A percentile compares a stretch with the other conserved stretches of the same genome.
These are phyloP conservation scores for Sapria himalayana DNA, from an alignment of 345 rosid species.

Conservation along the genomic window DNA sequence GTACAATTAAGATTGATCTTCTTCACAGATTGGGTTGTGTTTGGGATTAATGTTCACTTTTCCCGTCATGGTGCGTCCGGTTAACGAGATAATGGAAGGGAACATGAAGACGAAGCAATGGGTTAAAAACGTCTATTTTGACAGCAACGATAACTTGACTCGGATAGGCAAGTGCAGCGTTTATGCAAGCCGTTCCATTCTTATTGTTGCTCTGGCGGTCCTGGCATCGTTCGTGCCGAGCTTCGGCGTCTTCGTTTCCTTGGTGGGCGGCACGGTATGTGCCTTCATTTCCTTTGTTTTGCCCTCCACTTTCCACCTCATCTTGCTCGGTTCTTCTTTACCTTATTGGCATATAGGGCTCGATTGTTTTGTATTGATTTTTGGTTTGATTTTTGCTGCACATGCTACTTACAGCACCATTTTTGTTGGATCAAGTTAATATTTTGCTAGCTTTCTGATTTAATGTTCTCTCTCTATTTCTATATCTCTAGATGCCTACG, in stretches of 20 bases:
- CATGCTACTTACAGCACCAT: constrained; percentile 51
- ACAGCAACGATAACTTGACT: constrained; percentile 14
- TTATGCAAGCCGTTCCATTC: constrained; percentile 26
- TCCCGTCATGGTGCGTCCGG: constrained; percentile 77
- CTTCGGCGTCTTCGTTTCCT: constrained; percentile 47
- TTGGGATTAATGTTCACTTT: constrained; percentile 63
- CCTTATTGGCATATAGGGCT: constrained; percentile 32
- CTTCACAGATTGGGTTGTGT: constrained; percentile 82
- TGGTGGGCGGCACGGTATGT: constrained; percentile 65
- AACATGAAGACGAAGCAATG: constrained; percentile 27
- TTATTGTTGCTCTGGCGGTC: constrained; percentile 36
- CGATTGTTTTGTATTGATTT: constrained; percentile 33
- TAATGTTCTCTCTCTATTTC: neutral
- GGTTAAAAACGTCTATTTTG: constrained; percentile 18
- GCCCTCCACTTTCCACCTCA: constrained; percentile 61
- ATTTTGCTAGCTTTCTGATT: neutral
- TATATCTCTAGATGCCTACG: too few species aligned
- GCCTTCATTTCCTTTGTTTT: constrained; percentile 65
- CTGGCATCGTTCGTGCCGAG: constrained; percentile 60
- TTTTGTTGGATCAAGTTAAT: constrained; percentile 17
- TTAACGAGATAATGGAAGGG: constrained; percentile 65
- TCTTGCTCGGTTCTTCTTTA: constrained; percentile 41
- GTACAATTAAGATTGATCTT: too few species aligned
- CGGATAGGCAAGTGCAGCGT: constrained; percentile 13
- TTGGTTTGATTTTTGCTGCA: constrained; percentile 47